Base-by-base conservation (phyloP, 176 grass and related monocot genomes). In the Poa annua region DNA sequence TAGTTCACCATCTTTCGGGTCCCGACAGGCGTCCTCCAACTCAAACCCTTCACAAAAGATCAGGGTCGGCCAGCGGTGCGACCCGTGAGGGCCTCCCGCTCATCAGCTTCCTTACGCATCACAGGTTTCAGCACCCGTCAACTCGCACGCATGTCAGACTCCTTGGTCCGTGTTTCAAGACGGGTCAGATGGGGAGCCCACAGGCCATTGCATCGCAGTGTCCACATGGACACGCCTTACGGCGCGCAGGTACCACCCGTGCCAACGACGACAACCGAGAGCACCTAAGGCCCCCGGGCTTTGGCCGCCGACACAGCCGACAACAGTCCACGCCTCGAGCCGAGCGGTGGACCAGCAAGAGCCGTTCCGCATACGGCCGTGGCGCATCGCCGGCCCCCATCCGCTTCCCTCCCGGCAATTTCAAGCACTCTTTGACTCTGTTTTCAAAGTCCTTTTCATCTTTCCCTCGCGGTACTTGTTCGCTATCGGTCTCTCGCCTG, bases 141-240 rank as follows among this genome's bases (percentile, higher is more conserved):
- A 41, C 10, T 42, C 36, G 9, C 35, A 69, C 10, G 57, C 92
- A 87, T 91, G 80, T 89, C 76, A 83, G 89, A 91, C 92, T 91
- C 84, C 92, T 94, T 94, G 92, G 92, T 94, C 81, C 74, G 77
- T 94, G 92, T 92, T 95, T 92, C 85, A 86, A 88, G 79, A 88
- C 47, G 82, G 87, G 93, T 86, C 75, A 80, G 79, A 78, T 39
- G 76, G 57, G 80, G 66, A 81, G n/a, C 44, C 62, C 64, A 29
- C 34, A 6, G 48, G 65, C 45, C 26, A 32, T 42, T 4, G 64
- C 17, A 20, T 32, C 47, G 32, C 16, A 2, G 4, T 50, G 20
- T 11, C 32, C 25, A 25, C 5, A 69, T 45, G 47, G 63, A 42
- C 66, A 42, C 16, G 34, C 59, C 59, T 63, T 14, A 3, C 4